Conservation (phyloP, 2,329 filamentous ascomycete species). For the Ophiostoma australiae region DNA sequence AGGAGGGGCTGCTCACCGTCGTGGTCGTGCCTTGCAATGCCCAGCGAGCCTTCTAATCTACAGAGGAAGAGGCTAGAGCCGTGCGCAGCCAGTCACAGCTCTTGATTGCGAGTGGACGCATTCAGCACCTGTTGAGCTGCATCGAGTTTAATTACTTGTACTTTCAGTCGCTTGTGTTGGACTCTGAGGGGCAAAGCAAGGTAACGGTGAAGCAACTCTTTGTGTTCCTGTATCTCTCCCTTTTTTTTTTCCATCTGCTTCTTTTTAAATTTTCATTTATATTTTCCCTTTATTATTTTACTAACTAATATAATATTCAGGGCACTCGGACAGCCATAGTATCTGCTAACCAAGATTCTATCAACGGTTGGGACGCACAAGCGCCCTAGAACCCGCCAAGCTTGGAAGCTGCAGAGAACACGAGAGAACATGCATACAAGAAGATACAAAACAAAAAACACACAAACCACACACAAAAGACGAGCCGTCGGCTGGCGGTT, state of each 20-base stretch:
- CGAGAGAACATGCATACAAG: neutral
- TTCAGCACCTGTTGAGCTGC: neutral
- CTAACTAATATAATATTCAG: no score
- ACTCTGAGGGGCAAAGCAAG: neutral
- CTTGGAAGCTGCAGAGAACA: constrained; percentile 9
- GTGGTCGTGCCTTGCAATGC: neutral
- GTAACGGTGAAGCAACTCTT: neutral
- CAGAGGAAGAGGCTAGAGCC: neutral
- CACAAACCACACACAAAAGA: no score
- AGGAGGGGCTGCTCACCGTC: neutral
- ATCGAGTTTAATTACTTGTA: neutral
- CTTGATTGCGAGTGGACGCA: neutral
- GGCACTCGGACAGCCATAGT: no score
- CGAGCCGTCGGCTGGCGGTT: neutral
- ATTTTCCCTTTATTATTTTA: no score
- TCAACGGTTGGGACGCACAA: neutral
- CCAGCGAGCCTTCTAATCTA: neutral
- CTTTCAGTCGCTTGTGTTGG: neutral
- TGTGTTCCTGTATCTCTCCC: neutral
- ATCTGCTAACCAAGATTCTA: no score
- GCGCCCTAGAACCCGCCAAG: neutral
- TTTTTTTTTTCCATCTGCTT: no score
- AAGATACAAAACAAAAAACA: neutral
- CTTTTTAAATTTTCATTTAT: no score
- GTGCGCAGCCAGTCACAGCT: neutral